Evolutionary conservation across 108 stramenopile species (phyloP), one percentile per base, ranked within the genome.

Genomic region (Skeletonema menzelii): DNA sequence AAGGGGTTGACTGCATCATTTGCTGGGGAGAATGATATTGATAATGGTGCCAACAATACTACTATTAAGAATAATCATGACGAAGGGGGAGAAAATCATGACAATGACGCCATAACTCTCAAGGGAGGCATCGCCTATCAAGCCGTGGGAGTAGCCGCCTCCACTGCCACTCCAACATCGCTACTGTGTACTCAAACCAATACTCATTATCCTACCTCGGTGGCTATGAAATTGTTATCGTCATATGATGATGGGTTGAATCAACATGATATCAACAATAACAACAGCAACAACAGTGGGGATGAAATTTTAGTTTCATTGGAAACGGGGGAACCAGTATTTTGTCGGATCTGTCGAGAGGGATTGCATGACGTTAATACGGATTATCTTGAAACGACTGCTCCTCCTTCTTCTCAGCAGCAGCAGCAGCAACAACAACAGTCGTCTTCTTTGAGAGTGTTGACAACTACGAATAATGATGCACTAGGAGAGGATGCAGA

Each of bases 331-430:
- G 82, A 76, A 73, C 86, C 88, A 8, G 91, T 95, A n/a, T 92
- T 95, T 73, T 95, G 94, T 71, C 72, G 94, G 22, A 95, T 95
- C 55, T 95, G 94, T 69, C 84, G 94, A 5, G 94, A 95, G 77
- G 94, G 94, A 15, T 76, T 95, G 26, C 94, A 95, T 63, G 94
- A 95, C 61, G 83, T 84, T 4, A 70, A 84, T 63, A 81, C 40
- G 40, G 40, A 84, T 55, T 79, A 76, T 57, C 59, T 81, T 58
- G 79, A 80, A 60, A 65, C 65, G 1, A 57, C 74, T 14, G 67
- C 67, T 14, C 77, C 14, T 64, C 75, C 28, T 46, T 67, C 30
- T 42, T 66, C 26, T 65, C 74, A 8, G 69, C 47, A 70, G 19
- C 49, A 37, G 6, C 67, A 35, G n/a, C 69, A 14, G 64, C 74